A percentile compares a stretch with the other conserved stretches of the same genome.
phyloP scores from a whole-genome alignment of 1,284 basidiomycete species.

The Tylopilus orsonianus region DNA sequence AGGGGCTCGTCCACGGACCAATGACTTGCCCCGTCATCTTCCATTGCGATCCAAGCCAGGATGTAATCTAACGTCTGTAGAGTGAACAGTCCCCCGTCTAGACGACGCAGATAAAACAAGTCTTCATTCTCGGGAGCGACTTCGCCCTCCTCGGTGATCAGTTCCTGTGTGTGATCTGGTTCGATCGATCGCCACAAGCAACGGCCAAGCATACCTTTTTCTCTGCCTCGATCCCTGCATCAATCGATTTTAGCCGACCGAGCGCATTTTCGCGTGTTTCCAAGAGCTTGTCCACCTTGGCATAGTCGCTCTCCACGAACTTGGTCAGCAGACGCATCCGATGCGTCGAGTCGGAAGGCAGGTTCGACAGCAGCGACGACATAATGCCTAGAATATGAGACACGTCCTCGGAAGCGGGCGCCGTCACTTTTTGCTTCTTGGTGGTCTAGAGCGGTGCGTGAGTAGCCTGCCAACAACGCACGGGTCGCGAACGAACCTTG shows the following conservation, averaged over 20 bases:
- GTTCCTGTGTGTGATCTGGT: constrained; percentile 41
- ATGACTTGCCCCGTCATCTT: constrained; percentile 88
- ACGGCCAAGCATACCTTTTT: constrained; percentile 49
- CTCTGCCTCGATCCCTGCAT: constrained; percentile 66
- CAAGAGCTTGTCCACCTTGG: constrained; percentile 90
- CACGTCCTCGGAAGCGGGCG: constrained; percentile 76
- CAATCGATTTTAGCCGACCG: constrained; percentile 55
- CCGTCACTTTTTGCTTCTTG: constrained; percentile 62
- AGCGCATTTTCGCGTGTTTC: constrained; percentile 80
- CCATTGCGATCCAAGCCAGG: constrained; percentile 94
- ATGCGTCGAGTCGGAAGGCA: constrained; percentile 80
- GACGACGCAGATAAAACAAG: constrained; percentile 76
- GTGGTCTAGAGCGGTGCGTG: constrained; percentile 35
- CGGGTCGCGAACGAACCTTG: constrained; percentile 54
- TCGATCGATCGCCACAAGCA: not conserved
- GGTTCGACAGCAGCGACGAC: constrained; percentile 85
- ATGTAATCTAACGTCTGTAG: constrained; percentile 93
- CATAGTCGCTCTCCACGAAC: constrained; percentile 90
- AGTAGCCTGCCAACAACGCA: constrained; percentile 1
- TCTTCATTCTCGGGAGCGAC: constrained; percentile 67
- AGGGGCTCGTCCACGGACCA: not conserved
- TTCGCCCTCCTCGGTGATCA: constrained; percentile 58
- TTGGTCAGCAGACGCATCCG: constrained; percentile 88
- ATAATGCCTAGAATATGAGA: constrained; percentile 89
- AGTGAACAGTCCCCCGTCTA: constrained; percentile 87